Percentiles rank a stretch among this genome's conserved stretches.
Evolutionary conservation across 331 rosid species (phyloP).

Genomic region (Quercus tomentella): DNA sequence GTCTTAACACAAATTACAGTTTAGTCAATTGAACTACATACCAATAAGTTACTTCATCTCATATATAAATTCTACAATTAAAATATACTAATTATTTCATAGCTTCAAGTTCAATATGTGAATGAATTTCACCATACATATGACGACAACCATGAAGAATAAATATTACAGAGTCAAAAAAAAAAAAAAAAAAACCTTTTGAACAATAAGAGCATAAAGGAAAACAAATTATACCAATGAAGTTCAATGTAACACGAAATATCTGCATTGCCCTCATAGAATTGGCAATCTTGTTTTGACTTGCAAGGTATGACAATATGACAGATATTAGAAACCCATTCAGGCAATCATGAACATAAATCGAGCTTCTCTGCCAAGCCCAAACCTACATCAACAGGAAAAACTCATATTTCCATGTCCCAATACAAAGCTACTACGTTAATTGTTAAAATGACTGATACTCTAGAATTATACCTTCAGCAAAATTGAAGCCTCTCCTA

Average conservation of each 20-base stretch:
- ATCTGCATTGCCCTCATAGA: conserved; percentile 75
- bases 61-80: neutral
- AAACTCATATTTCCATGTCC: conserved; percentile 1
- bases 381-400: conserved; percentile 56
- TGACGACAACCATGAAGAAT: neutral
- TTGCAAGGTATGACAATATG: conserved; percentile 63
- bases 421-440: neutral
- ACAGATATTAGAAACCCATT: conserved; percentile 72
- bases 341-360: conserved; percentile 76
- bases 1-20: neutral
- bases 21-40: neutral
- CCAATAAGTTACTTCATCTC: neutral
- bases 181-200: neutral
- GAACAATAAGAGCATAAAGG: neutral
- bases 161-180: neutral
- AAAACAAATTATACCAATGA: conserved; percentile 54
- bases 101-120: neutral
- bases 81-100: neutral
- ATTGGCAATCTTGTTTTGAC: conserved; percentile 42
- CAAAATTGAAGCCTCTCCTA: conserved; percentile 61
- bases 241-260: conserved; percentile 60
- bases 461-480: conserved; percentile 55
- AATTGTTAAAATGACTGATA: neutral
- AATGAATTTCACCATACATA: neutral
- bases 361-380: conserved; percentile 70